phyloP scores from a whole-genome alignment of 1,139 yeast species.

The Suhomyces wounanorum region DNA sequence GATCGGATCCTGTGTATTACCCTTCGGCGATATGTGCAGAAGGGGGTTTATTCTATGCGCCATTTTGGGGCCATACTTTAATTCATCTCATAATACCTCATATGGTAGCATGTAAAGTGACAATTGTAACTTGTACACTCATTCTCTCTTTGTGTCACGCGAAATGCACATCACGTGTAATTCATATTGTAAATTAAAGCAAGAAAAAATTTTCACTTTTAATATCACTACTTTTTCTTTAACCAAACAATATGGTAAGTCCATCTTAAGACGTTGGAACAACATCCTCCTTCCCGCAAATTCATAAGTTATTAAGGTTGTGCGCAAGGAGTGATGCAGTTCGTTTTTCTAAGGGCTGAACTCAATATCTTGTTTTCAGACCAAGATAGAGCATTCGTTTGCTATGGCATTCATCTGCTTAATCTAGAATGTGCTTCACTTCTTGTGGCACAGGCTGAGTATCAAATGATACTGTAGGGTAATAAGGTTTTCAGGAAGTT shows the following conservation, averaged over 20 bases:
- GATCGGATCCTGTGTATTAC: too few relatives aligned
- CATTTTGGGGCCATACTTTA: too few relatives aligned
- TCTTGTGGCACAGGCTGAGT: conserved; percentile 53
- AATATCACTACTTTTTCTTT: conserved; percentile 2
- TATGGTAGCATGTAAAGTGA: too few relatives aligned
- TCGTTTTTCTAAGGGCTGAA: conserved; percentile 12
- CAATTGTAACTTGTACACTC: too few relatives aligned
- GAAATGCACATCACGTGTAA: too few relatives aligned
- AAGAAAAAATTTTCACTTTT: conserved; percentile 2
- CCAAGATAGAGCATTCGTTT: background rate
- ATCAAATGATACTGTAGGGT: conserved; percentile 48
- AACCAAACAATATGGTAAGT: conserved; percentile 31
- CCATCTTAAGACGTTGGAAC: conserved; percentile 28
- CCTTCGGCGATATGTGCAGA: too few relatives aligned
- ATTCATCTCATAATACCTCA: too few relatives aligned
- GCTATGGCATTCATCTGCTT: background rate
- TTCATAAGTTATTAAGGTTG: conserved; percentile 27
- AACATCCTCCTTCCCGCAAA: conserved; percentile 30
- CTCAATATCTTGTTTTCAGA: background rate
- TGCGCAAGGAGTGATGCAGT: conserved; percentile 40
- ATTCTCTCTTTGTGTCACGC: too few relatives aligned
- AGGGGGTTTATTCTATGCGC: too few relatives aligned
- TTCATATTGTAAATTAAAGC: background rate
- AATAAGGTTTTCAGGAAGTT: conserved; percentile 28
- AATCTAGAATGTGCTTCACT: conserved; percentile 34